Base-by-base conservation (phyloP, 73 alveolate genomes). In the Durusdinium trenchii region DNA sequence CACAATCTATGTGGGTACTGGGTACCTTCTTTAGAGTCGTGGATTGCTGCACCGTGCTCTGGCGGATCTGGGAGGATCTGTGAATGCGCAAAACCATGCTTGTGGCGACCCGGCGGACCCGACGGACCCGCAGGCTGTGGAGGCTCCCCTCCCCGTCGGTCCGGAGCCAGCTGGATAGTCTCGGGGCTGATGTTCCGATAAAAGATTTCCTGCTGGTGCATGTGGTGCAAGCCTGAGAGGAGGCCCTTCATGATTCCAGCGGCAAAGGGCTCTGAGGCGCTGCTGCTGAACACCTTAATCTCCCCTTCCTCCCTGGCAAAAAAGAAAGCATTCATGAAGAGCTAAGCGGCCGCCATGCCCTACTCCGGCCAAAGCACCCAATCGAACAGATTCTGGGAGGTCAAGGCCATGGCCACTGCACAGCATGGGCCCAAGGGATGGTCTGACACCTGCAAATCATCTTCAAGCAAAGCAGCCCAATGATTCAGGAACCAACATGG, bases 151-250 rank as follows among this genome's bases (percentile, higher is more conserved):
- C 84, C 76, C 84, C 84, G 6, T 7, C 84, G 48, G 64, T 78
- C 89, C 89, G 89, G 43, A 7, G 95, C 43, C 50, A 99, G 99
- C 71, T 99, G 95, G 81, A 99, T 99, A 94, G 99, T 99, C 83
- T 99, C 99, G 26, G 99, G 99, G 81, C 99, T 99, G 75, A 99
- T 73, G 81, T 99, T 99, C 93, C 99, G 78, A 94, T 99, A 99
- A 35, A 99, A 99, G 54, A 99, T 98, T 50, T 99, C 99, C 99
- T 99, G 99, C 42, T 86, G 91, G 78, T 99, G 99, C 78, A 99
- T 99, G 91, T 99, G 99, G 71, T 99, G 94, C 54, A 99, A 97
- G 3, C 99, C 99, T 18, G 99, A 69, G 36, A 99, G 99, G 38
- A 99, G 98, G 86, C 99, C 99, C 76, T 99, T 99, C 99, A 99